Conservation (phyloP, 169 alveolate genomes). For the Plasmodium inui region DNA sequence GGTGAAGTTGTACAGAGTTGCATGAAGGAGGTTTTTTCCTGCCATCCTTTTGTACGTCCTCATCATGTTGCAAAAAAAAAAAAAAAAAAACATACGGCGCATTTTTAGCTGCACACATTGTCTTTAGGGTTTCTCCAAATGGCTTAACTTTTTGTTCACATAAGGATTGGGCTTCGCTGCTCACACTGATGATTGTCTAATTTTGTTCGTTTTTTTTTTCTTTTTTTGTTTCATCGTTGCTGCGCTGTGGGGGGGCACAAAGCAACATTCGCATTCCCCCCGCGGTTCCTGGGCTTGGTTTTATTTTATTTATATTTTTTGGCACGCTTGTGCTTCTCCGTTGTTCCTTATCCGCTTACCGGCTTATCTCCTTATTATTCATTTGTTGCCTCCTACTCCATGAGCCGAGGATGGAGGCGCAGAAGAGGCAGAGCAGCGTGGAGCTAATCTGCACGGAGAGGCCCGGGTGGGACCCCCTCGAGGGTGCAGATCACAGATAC, state of each 20-base stretch:
- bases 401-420: background rate
- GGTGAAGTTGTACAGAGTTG: background rate
- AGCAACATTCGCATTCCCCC: background rate
- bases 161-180: background rate
- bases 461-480: background rate
- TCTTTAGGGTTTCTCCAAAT: background rate
- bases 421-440: slow-evolving; percentile 2
- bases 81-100: background rate
- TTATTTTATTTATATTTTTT: background rate
- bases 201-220: background rate
- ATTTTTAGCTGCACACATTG: background rate
- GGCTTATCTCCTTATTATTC: background rate
- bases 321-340: background rate
- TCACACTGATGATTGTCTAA: background rate
- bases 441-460: background rate
- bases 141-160: background rate
- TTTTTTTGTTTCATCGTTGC: background rate
- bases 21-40: background rate
- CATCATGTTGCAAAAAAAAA: background rate
- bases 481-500: background rate
- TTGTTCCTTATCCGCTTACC: background rate
- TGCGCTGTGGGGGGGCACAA: background rate
- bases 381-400: background rate
- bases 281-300: background rate
- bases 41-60: background rate